Evolutionary conservation across 2,329 filamentous ascomycete species (phyloP).

Genomic region (Phoma herbarum): DNA sequence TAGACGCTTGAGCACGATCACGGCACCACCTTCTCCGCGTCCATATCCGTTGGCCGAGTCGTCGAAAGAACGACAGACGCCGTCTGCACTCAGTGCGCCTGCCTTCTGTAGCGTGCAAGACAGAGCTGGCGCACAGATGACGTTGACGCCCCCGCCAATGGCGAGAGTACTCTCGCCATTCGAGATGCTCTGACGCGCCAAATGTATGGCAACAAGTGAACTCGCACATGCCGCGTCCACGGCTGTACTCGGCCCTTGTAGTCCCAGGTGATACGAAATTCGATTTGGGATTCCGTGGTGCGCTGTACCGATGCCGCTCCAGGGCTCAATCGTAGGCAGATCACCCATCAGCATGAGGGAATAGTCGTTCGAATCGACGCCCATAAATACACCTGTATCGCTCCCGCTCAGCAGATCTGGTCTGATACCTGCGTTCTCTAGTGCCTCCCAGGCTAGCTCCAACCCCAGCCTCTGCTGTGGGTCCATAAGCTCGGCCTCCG

Average conservation of each 20-base stretch:
- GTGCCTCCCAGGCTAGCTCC: conserved; percentile 45
- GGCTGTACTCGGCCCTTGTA: conserved; percentile 35
- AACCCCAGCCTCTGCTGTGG: conserved; percentile 39
- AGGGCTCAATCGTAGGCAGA: conserved; percentile 20
- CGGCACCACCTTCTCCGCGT: conserved; percentile 66
- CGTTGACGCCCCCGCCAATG: conserved; percentile 51
- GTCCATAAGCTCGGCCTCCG: conserved; percentile 38
- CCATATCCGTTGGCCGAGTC: conserved; percentile 69
- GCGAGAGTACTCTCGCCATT: conserved; percentile 42
- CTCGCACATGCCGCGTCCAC: conserved; percentile 42
- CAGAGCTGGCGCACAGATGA: conserved; percentile 17
- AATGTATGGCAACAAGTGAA: conserved; percentile 34
- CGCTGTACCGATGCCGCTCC: conserved; percentile 32
- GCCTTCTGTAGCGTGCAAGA: conserved; percentile 55
- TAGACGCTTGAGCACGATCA: conserved; percentile 48
- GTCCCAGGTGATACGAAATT: conserved; percentile 36
- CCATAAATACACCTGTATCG: conserved; percentile 37
- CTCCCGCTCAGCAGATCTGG: conserved; percentile 22
- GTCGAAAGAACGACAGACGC: conserved; percentile 55
- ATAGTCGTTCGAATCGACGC: conserved; percentile 24
- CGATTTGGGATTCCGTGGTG: conserved; percentile 30
- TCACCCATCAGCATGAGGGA: conserved; percentile 28
- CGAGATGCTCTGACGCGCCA: conserved; percentile 33
- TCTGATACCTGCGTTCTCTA: conserved; percentile 46
- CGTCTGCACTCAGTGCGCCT: conserved; percentile 56